phyloP scores from a whole-genome alignment of 139 green algal species.

The Bryopsis sp. region DNA sequence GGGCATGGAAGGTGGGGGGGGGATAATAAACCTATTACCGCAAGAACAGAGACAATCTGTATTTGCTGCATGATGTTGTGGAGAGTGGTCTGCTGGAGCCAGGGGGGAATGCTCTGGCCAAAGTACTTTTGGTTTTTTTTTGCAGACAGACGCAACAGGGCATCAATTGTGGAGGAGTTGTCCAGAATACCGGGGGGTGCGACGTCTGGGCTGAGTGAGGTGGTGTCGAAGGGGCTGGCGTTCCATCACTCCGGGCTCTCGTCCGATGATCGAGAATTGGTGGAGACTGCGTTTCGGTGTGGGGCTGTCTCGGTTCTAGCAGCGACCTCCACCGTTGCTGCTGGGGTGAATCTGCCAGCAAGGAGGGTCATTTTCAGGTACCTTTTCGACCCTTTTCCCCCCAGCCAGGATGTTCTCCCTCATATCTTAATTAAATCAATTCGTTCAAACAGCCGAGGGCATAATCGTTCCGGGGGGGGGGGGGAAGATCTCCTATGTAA shows the following conservation, averaged over 20 bases:
- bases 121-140: too few species aligned
- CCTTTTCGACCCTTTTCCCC: neutral
- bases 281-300: conserved; percentile 67
- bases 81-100: too few species aligned
- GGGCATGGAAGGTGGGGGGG: neutral
- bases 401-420: neutral
- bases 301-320: conserved; percentile 73
- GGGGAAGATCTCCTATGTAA: too few species aligned
- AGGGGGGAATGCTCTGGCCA: too few species aligned
- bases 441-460: too few species aligned
- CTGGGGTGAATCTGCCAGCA: conserved; percentile 82
- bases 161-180: conserved; percentile 28
- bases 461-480: too few species aligned
- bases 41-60: too few species aligned
- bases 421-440: too few species aligned
- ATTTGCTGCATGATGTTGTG: too few species aligned
- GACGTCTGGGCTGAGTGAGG: conserved; percentile 4
- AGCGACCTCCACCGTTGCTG: conserved; percentile 88
- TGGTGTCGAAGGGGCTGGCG: conserved; percentile 53
- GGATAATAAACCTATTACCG: too few species aligned
- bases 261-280: conserved; percentile 48
- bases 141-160: conserved; percentile 11
- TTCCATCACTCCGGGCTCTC: conserved; percentile 71
- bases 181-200: neutral
- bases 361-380: conserved; percentile 73